A percentile compares a stretch with the other conserved stretches of the same genome.
Conservation (phyloP, 1,284 basidiomycete genomes). For the Ganoderma multipileum region DNA sequence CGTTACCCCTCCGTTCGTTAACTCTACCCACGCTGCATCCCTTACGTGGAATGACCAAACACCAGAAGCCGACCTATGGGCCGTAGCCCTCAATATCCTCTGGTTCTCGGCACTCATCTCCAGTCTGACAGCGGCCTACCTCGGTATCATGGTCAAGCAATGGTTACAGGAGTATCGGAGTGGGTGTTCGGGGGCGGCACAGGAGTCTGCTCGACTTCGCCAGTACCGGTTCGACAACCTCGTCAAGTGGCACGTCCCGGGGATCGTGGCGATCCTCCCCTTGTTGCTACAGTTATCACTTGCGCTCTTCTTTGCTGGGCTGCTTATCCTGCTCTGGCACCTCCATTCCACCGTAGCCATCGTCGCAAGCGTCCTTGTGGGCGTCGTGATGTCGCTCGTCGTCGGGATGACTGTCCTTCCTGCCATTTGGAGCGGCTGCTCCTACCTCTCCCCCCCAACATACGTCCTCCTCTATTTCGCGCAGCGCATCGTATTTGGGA, state of each 20-base stretch:
- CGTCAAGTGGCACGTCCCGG: constrained; percentile 37
- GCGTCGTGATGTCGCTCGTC: neutral
- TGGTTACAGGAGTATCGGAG: constrained; percentile 20
- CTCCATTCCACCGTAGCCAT: constrained; percentile 13
- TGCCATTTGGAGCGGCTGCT: constrained; percentile 3
- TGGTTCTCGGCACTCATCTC: constrained; percentile 30
- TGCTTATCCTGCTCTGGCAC: constrained; percentile 18
- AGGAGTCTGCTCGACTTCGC: constrained; percentile 20
- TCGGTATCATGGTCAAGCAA: constrained; percentile 25
- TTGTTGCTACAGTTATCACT: constrained; percentile 39
- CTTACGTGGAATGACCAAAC: neutral
- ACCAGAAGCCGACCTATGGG: neutral
- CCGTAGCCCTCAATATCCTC: constrained; percentile 18
- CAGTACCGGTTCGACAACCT: constrained; percentile 38
- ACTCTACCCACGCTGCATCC: constrained; percentile 11
- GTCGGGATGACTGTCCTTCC: constrained; percentile 13
- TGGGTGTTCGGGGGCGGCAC: constrained; percentile 11
- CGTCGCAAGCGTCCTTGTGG: constrained; percentile 9
- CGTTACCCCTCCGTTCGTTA: constrained; percentile 10
- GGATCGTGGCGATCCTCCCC: constrained; percentile 38
- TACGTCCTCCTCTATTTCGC: neutral
- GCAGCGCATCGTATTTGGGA: neutral
- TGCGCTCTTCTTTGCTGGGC: constrained; percentile 40
- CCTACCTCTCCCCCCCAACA: constrained; percentile 15
- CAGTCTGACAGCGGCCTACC: constrained; percentile 25